Conservation (phyloP, 1,284 basidiomycete species). For the Albatrellus sp. region DNA sequence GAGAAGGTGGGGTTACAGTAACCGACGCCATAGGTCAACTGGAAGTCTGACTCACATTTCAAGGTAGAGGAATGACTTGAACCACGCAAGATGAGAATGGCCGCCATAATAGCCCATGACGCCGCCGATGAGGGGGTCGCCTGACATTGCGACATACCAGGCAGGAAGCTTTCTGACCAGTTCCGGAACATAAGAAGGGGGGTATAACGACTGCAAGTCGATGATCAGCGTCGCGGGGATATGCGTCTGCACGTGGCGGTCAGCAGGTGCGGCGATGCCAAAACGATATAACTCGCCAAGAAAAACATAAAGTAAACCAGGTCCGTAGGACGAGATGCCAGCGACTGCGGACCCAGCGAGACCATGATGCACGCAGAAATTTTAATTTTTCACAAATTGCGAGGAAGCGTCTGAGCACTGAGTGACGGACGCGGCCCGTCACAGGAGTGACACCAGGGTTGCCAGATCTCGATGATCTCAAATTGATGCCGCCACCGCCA, state of each 20-base stretch:
- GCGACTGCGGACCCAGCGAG: slow-evolving; percentile 14
- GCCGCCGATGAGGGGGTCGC: slow-evolving; percentile 53
- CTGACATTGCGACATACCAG: slow-evolving; percentile 37
- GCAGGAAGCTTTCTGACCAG: slow-evolving; percentile 28
- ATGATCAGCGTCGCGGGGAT: slow-evolving; percentile 50
- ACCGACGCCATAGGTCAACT: too few relatives aligned
- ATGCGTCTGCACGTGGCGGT: slow-evolving; percentile 34
- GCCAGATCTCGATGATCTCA: too few relatives aligned
- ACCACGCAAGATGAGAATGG: slow-evolving; percentile 40
- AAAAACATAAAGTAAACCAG: slow-evolving; percentile 56
- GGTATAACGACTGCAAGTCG: slow-evolving; percentile 63
- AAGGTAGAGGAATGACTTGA: slow-evolving; percentile 48
- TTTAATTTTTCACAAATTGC: too few relatives aligned
- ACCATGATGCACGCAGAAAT: too few relatives aligned
- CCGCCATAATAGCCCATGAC: slow-evolving; percentile 31
- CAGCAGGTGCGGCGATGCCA: not conserved
- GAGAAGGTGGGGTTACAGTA: not conserved
- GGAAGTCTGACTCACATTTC: slow-evolving; percentile 28
- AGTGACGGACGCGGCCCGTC: too few relatives aligned
- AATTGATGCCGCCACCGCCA: too few relatives aligned
- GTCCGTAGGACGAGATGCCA: slow-evolving; percentile 46
- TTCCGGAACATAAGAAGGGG: slow-evolving; percentile 33
- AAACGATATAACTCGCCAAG: slow-evolving; percentile 24
- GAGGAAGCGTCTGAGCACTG: too few relatives aligned
- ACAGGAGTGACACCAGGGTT: too few relatives aligned